Evolutionary conservation across 495 filamentous ascomycete genomes (phyloP).

Genomic region (Bacidia gigantensis): DNA sequence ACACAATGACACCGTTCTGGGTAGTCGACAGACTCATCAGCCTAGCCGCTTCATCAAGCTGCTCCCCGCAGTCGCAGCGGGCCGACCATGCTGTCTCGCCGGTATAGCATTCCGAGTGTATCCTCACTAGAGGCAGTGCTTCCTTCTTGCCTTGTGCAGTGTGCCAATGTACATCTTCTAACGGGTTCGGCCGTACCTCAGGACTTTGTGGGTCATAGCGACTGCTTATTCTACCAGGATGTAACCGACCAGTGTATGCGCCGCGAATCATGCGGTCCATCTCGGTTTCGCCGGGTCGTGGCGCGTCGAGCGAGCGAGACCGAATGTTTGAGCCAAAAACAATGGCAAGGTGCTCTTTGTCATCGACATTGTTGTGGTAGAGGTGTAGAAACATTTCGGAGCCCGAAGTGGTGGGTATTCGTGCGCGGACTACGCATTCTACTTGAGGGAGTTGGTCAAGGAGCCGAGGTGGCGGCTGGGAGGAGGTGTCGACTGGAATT

Average conservation of each 20-base stretch:
- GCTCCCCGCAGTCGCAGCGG: constrained; percentile 93
- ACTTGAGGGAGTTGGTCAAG: constrained; percentile 58
- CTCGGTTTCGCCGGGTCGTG: constrained; percentile 79
- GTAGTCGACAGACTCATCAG: constrained; percentile 72
- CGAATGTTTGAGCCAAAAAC: constrained; percentile 84
- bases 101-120: constrained; percentile 98
- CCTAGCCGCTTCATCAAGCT: constrained; percentile 88
- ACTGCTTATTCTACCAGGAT: constrained; percentile 68
- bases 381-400: constrained; percentile 96
- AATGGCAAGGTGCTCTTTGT: constrained; percentile 96
- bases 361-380: constrained; percentile 82
- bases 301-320: constrained; percentile 62
- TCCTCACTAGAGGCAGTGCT: constrained; percentile 61
- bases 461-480: constrained; percentile 39
- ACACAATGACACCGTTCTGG: constrained; percentile 80
- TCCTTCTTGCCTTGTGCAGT: constrained; percentile 12
- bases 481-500: constrained; percentile 40
- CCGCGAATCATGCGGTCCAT: constrained; percentile 91
- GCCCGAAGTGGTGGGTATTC: constrained; percentile 75
- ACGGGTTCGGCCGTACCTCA: constrained; percentile 1
- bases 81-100: constrained; percentile 97
- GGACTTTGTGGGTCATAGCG: constrained; percentile 29
- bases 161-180: neutral
- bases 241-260: constrained; percentile 78
- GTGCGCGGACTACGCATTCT: constrained; percentile 68